phyloP scores from a whole-genome alignment of 371 early-diverging fungal genomes.

The Mortierella sp. region DNA sequence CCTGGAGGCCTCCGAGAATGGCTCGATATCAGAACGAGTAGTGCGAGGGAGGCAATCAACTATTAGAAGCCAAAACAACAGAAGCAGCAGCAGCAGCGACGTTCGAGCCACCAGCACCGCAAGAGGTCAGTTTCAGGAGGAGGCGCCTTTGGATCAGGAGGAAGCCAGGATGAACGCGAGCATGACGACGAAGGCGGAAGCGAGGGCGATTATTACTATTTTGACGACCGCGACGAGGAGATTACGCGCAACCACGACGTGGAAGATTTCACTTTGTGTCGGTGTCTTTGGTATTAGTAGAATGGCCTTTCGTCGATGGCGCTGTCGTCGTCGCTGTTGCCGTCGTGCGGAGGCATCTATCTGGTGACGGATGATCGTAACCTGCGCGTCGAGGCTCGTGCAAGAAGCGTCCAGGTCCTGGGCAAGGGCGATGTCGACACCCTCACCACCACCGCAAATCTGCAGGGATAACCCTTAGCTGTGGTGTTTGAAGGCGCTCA shows the following conservation, averaged over 20 bases:
- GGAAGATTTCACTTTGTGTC: constrained; percentile 73
- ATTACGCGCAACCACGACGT: constrained; percentile 74
- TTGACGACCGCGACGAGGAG: constrained; percentile 50
- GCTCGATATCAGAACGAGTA: too few relatives aligned
- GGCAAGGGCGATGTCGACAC: constrained; percentile 49
- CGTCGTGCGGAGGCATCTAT: constrained; percentile 60
- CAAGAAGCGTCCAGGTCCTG: constrained; percentile 70
- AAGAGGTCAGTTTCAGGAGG: constrained; percentile 16
- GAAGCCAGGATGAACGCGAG: constrained; percentile 21
- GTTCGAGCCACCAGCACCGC: constrained; percentile 5
- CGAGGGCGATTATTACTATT: constrained; percentile 10
- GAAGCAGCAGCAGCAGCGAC: constrained; percentile 15
- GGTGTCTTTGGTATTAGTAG: constrained; percentile 63
- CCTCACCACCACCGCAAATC: too few relatives aligned
- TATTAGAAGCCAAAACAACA: constrained; percentile 56
- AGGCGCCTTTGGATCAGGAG: not conserved
- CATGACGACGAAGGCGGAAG: constrained; percentile 34
- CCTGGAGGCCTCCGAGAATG: too few relatives aligned
- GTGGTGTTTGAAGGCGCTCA: too few relatives aligned
- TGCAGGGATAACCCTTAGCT: too few relatives aligned
- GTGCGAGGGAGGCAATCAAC: constrained; percentile 75
- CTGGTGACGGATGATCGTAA: constrained; percentile 78
- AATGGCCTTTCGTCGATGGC: constrained; percentile 18
- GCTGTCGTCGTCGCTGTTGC: constrained; percentile 1
- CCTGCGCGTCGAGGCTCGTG: constrained; percentile 75